phyloP scores from a whole-genome alignment of 2,329 filamentous ascomycete genomes.

The Fusarium fujikuroi region DNA sequence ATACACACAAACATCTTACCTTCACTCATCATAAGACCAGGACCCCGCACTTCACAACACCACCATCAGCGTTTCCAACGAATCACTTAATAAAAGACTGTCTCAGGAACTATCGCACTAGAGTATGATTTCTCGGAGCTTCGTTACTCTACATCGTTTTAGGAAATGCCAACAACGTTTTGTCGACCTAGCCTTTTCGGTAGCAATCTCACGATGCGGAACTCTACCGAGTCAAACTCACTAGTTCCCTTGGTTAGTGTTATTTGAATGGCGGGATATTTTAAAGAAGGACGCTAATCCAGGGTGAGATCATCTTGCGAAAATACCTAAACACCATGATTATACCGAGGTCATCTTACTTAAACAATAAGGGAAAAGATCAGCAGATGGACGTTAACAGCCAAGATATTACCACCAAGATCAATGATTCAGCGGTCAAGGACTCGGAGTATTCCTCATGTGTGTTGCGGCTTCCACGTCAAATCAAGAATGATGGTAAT shows the following conservation, averaged over 20 bases:
- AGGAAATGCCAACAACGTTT: neutral
- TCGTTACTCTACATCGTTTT: conserved; percentile 15
- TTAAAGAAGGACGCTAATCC: neutral
- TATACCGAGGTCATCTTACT: neutral
- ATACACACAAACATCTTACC: neutral
- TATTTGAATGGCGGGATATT: neutral
- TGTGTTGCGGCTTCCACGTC: accelerated
- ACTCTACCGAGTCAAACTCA: neutral
- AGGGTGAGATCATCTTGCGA: neutral
- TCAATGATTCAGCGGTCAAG: neutral
- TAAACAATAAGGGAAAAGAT: neutral
- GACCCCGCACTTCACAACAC: conserved; percentile 25
- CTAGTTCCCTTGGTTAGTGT: neutral
- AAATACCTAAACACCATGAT: neutral
- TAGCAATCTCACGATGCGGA: neutral
- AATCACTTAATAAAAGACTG: neutral
- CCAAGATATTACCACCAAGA: neutral
- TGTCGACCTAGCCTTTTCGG: neutral
- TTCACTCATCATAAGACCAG: conserved; percentile 8
- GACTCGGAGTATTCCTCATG: accelerated
- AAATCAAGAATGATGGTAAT: too few relatives aligned
- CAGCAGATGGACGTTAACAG: neutral
- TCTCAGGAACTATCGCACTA: neutral
- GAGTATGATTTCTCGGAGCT: neutral
- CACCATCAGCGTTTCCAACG: neutral